Conservation (phyloP, 116 monocot genomes). For the Thalassia testudinum region DNA sequence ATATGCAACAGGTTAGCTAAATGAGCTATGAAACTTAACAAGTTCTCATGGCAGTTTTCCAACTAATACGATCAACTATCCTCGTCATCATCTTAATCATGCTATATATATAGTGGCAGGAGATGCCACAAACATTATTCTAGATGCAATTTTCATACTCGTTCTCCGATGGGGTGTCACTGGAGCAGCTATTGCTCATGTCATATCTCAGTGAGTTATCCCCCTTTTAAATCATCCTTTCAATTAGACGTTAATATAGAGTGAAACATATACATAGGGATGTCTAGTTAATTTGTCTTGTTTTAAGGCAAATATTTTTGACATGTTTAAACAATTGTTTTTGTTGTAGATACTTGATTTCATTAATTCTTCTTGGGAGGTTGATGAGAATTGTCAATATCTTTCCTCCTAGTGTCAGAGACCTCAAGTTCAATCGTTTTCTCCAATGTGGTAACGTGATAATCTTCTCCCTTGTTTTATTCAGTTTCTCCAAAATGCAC, state of each 20-base stretch:
- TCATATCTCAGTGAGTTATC: constrained; percentile 52
- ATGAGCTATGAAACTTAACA: no score
- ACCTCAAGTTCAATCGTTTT: constrained; percentile 71
- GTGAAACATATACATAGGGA: no score
- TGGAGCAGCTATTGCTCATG: constrained; percentile 63
- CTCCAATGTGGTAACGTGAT: constrained; percentile 61
- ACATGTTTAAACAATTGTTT: not conserved
- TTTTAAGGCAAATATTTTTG: not conserved
- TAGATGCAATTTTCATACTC: constrained; percentile 46
- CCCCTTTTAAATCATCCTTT: no score
- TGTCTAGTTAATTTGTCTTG: no score
- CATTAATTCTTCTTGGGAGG: constrained; percentile 60
- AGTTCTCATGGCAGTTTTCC: no score
- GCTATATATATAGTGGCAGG: constrained; percentile 22
- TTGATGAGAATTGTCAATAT: constrained; percentile 42
- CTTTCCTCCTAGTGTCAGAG: constrained; percentile 52
- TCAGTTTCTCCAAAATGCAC: no score
- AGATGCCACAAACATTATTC: constrained; percentile 33
- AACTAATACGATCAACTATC: no score
- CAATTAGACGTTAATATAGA: no score
- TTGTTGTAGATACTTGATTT: constrained; percentile 58
- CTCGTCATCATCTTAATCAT: no score
- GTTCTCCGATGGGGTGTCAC: constrained; percentile 20
- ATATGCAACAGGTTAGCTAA: constrained; percentile 55
- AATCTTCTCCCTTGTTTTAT: no score